These are phyloP conservation scores for Juglanconis juglandina DNA, from an alignment of 2,329 filamentous ascomycete species.

Conservation along the genomic window DNA sequence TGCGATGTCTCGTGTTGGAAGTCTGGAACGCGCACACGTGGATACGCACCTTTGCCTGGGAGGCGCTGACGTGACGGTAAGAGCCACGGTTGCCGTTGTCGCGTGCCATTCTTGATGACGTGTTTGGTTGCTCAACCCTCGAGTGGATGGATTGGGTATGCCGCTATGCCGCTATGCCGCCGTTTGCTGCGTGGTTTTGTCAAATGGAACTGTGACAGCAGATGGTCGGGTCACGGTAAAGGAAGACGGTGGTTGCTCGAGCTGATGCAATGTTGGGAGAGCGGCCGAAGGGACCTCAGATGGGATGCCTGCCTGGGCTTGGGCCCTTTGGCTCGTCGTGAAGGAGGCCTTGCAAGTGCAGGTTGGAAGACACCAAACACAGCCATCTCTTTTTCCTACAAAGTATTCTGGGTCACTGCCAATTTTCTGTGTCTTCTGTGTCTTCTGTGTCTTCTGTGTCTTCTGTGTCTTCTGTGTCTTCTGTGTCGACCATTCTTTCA, in stretches of 20 bases:
- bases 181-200: not conserved
- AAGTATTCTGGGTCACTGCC: too few species aligned
- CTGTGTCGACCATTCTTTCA: too few species aligned
- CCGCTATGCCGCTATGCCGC: not conserved
- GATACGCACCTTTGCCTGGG: not conserved
- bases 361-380: too few species aligned
- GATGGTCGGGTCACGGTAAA: not conserved
- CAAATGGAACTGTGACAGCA: too few species aligned
- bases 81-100: slow-evolving; percentile 4
- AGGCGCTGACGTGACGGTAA: not conserved
- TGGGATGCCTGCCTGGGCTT: too few species aligned
- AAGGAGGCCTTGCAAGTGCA: too few species aligned
- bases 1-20: not conserved
- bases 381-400: too few species aligned
- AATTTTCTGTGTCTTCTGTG: too few species aligned
- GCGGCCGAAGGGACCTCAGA: too few species aligned
- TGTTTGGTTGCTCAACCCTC: not conserved
- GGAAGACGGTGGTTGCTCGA: not conserved
- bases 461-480: too few species aligned
- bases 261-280: not conserved
- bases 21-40: not conserved
- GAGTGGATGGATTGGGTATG: not conserved
- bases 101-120: not conserved
- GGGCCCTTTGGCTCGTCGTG: too few species aligned
- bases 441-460: too few species aligned